Evolutionary conservation across 148 eudicot genomes (phyloP).

Genomic region (Vaccinium darrowii): DNA sequence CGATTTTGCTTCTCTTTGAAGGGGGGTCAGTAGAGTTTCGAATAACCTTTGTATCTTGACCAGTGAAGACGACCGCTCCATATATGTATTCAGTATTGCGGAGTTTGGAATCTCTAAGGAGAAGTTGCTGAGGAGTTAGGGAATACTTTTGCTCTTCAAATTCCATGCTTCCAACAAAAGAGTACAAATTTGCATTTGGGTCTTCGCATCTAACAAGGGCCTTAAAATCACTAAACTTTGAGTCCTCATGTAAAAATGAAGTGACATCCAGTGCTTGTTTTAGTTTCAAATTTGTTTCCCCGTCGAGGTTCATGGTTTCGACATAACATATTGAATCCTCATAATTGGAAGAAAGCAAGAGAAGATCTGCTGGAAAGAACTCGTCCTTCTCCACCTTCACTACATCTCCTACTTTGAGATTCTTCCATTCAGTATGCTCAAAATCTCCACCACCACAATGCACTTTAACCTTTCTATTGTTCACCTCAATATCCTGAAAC

Average conservation of each 20-base stretch:
- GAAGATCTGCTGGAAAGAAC: conserved; percentile 88
- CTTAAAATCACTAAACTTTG: conserved; percentile 41
- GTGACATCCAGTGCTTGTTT: conserved; percentile 76
- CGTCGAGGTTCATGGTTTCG: conserved; percentile 96
- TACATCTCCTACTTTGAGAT: conserved; percentile 77
- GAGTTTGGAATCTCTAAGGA: conserved; percentile 46
- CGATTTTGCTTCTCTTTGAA: conserved; percentile 37
- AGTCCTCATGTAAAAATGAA: conserved; percentile 56
- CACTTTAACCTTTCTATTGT: conserved; percentile 64
- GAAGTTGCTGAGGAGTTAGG: conserved; percentile 77
- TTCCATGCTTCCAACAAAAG: conserved; percentile 81
- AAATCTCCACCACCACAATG: conserved; percentile 61
- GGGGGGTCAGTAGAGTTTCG: conserved; percentile 88
- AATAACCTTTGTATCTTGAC: conserved; percentile 87
- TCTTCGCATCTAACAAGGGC: conserved; percentile 82
- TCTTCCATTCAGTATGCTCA: conserved; percentile 54
- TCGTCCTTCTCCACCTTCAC: conserved; percentile 83
- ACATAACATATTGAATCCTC: conserved; percentile 88
- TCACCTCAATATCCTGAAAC: conserved; percentile 79
- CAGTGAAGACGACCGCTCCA: conserved; percentile 85
- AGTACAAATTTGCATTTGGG: conserved; percentile 82
- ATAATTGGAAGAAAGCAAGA: conserved; percentile 82
- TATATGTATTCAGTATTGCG: conserved; percentile 60
- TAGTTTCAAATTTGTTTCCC: conserved; percentile 89
- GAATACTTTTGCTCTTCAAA: conserved; percentile 60